Base-by-base conservation (phyloP, 2,329 filamentous ascomycete species). In the Xylaria sp. region DNA sequence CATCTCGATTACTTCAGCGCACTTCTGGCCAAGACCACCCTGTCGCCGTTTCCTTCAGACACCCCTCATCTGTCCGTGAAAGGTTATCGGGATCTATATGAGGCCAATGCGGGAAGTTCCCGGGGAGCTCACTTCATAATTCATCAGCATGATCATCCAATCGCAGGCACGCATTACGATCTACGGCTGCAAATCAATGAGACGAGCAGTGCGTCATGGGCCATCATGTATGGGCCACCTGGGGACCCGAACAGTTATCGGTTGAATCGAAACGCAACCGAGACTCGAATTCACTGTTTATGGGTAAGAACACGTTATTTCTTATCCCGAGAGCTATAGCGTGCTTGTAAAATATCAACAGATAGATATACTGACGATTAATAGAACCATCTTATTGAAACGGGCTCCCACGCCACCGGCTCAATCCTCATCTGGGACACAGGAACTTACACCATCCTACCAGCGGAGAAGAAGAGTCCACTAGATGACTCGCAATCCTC, bases 81-180 rank as follows among this genome's bases (percentile, higher is more conserved):
- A 1, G 65, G 62, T 3, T 84, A 83, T 72, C 69, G 74, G 3
- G 67, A 73, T 9, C 78, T 85, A 7, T 86, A 84, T 64, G 69
- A 73, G 4, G 59, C 63, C n/a, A 79, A 79, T 56, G 73, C 72
- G 1, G 78, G 77, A 20, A 79, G 65, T 53, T 48, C 67, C 3
- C 51, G 64, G 17, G 83, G 83, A 20, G 80, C 83, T 9, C 88
- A 90, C 76, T 93, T 92, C 74, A 87, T 93, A 60, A 84, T 93
- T 44, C 90, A 93, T 77, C 90, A 93, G 75, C 90, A 93, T 76
- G 90, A 92, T 74, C 90, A 93, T 75, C 91, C 90, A 1, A 77
- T 91, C 51, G 89, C 90, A 10, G 90, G 90, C 28, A 84, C 85
- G 0, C 88, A 91, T 76, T 92, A 93, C 80, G 91, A 93, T 77